Conservation (phyloP, 163 green algal genomes). For the Coccomyxa subellipsoidea region DNA sequence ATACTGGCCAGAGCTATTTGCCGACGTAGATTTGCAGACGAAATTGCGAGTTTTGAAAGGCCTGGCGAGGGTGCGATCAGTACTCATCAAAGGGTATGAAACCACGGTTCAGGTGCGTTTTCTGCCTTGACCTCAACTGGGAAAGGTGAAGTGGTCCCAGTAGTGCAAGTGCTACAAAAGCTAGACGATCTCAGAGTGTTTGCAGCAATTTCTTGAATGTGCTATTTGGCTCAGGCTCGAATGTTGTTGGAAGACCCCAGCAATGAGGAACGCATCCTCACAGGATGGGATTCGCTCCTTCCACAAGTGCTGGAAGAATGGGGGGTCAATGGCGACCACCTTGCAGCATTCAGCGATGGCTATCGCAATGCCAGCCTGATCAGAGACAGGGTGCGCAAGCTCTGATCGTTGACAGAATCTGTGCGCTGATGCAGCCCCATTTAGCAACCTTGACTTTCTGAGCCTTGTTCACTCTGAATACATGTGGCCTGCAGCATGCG, state of each 20-base stretch:
- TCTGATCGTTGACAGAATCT: too few species aligned
- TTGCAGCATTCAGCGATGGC: constrained; percentile 16
- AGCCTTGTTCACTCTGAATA: neutral
- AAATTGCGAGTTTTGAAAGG: neutral
- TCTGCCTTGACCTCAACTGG: neutral
- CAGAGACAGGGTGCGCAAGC: neutral
- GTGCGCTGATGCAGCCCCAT: neutral
- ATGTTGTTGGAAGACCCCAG: constrained; percentile 40
- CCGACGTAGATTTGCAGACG: neutral
- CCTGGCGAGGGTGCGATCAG: neutral
- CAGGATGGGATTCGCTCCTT: constrained; percentile 48
- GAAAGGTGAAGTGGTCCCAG: too few species aligned
- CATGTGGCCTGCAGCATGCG: constrained; percentile 17
- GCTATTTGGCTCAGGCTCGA: constrained; percentile 18
- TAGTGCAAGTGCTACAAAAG: too few species aligned
- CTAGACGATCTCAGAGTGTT: too few species aligned
- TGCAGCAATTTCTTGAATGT: too few species aligned
- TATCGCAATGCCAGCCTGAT: constrained; percentile 12
- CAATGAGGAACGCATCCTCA: constrained; percentile 34
- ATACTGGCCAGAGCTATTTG: neutral
- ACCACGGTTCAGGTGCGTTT: neutral
- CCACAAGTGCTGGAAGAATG: constrained; percentile 29
- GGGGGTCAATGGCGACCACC: constrained; percentile 9
- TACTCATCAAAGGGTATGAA: neutral
- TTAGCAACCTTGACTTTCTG: neutral